A percentile compares a stretch with the other conserved stretches of the same genome.
Conservation (phyloP, 306 rosid species). For the Senna siamea region DNA sequence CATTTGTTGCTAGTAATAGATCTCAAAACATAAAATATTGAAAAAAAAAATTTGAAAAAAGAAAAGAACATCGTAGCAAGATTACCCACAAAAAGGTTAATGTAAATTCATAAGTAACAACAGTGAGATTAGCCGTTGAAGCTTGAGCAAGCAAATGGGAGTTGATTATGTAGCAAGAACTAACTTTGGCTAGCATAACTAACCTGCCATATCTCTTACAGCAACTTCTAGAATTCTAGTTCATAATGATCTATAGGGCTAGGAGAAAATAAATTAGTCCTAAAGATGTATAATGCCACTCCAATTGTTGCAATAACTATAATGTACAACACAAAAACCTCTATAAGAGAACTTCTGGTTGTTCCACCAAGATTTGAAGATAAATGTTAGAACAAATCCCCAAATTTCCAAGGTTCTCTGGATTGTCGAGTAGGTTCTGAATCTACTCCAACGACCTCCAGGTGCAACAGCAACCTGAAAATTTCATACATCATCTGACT, state of each 20-base stretch:
- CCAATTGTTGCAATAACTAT: background rate
- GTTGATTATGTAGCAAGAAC: constrained; percentile 11
- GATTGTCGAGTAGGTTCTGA: constrained; percentile 93
- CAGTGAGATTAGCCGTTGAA: constrained; percentile 10
- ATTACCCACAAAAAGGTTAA: background rate
- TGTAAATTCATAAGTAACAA: background rate
- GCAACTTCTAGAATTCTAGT: constrained; percentile 18
- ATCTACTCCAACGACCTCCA: constrained; percentile 98
- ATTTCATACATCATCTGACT: constrained; percentile 30
- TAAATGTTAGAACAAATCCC: constrained; percentile 90
- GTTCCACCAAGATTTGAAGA: constrained; percentile 83
- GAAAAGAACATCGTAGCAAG: constrained; percentile 2
- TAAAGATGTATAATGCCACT: constrained; percentile 6
- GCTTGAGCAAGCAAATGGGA: background rate
- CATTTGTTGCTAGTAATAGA: background rate
- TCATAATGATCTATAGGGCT: constrained; percentile 7
- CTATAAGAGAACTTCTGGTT: constrained; percentile 74
- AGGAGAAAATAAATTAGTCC: constrained; percentile 1
- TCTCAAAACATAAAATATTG: constrained; percentile 13
- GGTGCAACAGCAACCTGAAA: constrained; percentile 89
- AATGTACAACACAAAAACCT: constrained; percentile 52
- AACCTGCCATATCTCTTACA: constrained; percentile 10
- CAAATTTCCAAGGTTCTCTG: constrained; percentile 98
- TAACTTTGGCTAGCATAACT: constrained; percentile 18
- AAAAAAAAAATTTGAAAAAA: constrained; percentile 18